A percentile compares a stretch with the other conserved stretches of the same genome.
These are phyloP conservation scores for Lactarius vividus DNA, from an alignment of 768 basidiomycete genomes.

Conservation along the genomic window DNA sequence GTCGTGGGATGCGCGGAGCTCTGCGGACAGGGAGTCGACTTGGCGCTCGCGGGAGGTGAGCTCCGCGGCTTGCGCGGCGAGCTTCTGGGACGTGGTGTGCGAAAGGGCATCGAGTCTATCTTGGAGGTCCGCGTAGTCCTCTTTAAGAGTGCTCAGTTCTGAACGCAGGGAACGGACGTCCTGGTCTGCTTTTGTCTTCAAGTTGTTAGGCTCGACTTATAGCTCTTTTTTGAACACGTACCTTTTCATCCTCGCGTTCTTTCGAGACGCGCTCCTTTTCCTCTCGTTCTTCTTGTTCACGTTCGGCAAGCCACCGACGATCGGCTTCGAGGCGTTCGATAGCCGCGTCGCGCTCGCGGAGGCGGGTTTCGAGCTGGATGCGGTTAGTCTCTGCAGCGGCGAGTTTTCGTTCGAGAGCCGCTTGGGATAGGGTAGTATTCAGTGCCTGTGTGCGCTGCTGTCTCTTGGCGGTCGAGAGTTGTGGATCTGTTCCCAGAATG, in stretches of 20 bases:
- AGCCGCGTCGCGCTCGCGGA: slow-evolving; percentile 59
- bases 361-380: slow-evolving; percentile 62
- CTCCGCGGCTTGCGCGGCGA: slow-evolving; percentile 51
- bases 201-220: background rate
- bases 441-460: slow-evolving; percentile 65
- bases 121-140: slow-evolving; percentile 59
- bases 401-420: slow-evolving; percentile 67
- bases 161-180: slow-evolving; percentile 55
- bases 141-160: slow-evolving; percentile 47
- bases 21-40: slow-evolving; percentile 45
- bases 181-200: slow-evolving; percentile 47
- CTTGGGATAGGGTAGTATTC: slow-evolving; percentile 56
- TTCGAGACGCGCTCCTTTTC: slow-evolving; percentile 59
- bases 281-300: slow-evolving; percentile 64
- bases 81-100: slow-evolving; percentile 48
- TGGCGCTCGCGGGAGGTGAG: slow-evolving; percentile 48
- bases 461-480: slow-evolving; percentile 63
- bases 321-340: slow-evolving; percentile 71
- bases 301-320: slow-evolving; percentile 62
- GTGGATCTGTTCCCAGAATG: slow-evolving; percentile 48
- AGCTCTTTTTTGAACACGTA: slow-evolving; percentile 32
- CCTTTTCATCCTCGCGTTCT: slow-evolving; percentile 58
- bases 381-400: slow-evolving; percentile 58
- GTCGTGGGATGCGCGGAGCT: slow-evolving; percentile 43
- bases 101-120: slow-evolving; percentile 51